These are phyloP conservation scores for Knoxia roxburghii DNA, from an alignment of 257 asterid species.

Conservation along the genomic window DNA sequence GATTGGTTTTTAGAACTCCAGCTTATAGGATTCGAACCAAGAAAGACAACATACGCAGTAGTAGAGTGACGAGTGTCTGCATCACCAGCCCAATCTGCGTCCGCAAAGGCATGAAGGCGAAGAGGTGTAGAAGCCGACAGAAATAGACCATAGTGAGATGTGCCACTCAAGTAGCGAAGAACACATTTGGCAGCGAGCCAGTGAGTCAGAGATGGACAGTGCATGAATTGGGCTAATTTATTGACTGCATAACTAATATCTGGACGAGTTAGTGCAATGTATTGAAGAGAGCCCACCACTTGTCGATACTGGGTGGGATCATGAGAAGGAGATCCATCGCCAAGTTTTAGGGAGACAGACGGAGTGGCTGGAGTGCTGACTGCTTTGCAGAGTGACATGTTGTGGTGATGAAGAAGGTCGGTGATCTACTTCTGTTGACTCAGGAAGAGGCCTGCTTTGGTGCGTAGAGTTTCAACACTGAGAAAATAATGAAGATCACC, in stretches of 20 bases:
- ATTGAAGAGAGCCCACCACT: background rate
- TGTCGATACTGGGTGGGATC: background rate
- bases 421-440: background rate
- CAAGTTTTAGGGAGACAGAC: background rate
- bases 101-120: no score
- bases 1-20: no score
- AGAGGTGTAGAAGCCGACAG: background rate
- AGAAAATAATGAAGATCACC: background rate
- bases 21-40: no score
- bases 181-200: background rate
- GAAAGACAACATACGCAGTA: background rate
- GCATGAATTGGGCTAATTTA: background rate
- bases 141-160: background rate
- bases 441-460: background rate
- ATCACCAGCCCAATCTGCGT: background rate
- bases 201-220: background rate
- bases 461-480: background rate
- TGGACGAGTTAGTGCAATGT: background rate
- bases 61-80: background rate
- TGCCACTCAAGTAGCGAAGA: background rate
- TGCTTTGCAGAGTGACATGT: background rate
- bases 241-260: constrained; percentile 1
- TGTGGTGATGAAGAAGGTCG: background rate
- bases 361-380: background rate
- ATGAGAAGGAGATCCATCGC: no score